Conservation (phyloP, 768 basidiomycete species). For the Leucocoprinus sp. region DNA sequence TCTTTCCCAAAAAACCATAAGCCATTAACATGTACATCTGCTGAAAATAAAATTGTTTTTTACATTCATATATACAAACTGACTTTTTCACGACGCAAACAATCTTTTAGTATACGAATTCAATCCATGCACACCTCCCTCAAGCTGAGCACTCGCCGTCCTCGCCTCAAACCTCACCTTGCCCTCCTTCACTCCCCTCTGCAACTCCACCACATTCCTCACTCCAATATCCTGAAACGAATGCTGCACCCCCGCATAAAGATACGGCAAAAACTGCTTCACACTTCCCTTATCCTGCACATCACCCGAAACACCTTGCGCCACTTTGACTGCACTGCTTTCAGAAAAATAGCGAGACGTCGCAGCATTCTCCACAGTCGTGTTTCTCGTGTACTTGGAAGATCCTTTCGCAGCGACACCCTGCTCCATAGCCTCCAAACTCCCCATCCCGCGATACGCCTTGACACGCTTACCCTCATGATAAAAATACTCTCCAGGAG, state of each 20-base stretch:
- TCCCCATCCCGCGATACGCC: slow-evolving; percentile 98
- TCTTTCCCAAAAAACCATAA: slow-evolving; percentile 2
- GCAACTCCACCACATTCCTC: slow-evolving; percentile 55
- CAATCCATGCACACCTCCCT: slow-evolving; percentile 92
- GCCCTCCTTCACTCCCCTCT: slow-evolving; percentile 55
- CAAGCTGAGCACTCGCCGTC: slow-evolving; percentile 91
- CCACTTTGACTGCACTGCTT: slow-evolving; percentile 88
- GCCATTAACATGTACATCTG: background rate
- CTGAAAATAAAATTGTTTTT: background rate
- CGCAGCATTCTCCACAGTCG: slow-evolving; percentile 80
- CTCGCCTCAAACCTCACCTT: slow-evolving; percentile 83
- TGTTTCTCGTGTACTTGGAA: slow-evolving; percentile 40
- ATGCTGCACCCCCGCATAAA: slow-evolving; percentile 80
- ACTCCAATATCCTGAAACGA: slow-evolving; percentile 92
- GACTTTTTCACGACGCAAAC: slow-evolving; percentile 3
- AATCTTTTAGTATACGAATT: slow-evolving; percentile 54
- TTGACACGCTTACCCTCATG: slow-evolving; percentile 99
- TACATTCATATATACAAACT: too few relatives aligned
- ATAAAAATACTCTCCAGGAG: slow-evolving; percentile 98
- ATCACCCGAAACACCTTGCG: slow-evolving; percentile 92
- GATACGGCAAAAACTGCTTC: slow-evolving; percentile 84
- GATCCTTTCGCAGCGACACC: slow-evolving; percentile 38
- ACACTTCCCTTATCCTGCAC: slow-evolving; percentile 97
- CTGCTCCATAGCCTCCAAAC: slow-evolving; percentile 88
- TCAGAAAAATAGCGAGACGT: slow-evolving; percentile 96